Evolutionary conservation across 78 protist species (phyloP).

Genomic region (Tieghemostelium lacteum): DNA sequence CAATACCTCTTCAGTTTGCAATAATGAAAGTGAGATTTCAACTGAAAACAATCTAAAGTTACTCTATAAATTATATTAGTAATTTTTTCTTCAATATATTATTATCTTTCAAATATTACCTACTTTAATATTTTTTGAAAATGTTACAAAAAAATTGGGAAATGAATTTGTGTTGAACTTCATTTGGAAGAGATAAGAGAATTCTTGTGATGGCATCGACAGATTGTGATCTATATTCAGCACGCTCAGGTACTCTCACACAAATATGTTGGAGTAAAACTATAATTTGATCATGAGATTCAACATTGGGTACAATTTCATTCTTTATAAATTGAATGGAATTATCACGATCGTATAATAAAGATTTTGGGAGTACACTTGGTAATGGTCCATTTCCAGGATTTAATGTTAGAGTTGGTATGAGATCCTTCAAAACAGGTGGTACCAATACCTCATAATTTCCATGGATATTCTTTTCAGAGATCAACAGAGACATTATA

Average conservation of each 20-base stretch:
- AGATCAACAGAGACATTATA: background rate
- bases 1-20: background rate
- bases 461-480: slow-evolving; percentile 29
- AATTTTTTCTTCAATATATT: slow-evolving; percentile 19
- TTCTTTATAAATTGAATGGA: background rate
- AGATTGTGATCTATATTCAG: slow-evolving; percentile 42
- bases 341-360: slow-evolving; percentile 29
- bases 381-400: background rate
- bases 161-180: background rate
- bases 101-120: background rate
- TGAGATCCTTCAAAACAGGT: slow-evolving; percentile 18
- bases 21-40: slow-evolving; percentile 51
- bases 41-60: slow-evolving; percentile 50
- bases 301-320: background rate
- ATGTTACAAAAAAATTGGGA: slow-evolving; percentile 23
- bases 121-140: slow-evolving; percentile 37
- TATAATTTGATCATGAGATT: background rate
- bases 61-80: background rate
- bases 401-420: slow-evolving; percentile 8
- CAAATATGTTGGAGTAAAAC: slow-evolving; percentile 65
- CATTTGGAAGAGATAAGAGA: background rate
- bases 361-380: slow-evolving; percentile 2
- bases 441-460: background rate
- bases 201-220: slow-evolving; percentile 1
- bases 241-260: slow-evolving; percentile 42